Evolutionary conservation across 305 asterid genomes (phyloP).

Genomic region (Solanum hybrid): DNA sequence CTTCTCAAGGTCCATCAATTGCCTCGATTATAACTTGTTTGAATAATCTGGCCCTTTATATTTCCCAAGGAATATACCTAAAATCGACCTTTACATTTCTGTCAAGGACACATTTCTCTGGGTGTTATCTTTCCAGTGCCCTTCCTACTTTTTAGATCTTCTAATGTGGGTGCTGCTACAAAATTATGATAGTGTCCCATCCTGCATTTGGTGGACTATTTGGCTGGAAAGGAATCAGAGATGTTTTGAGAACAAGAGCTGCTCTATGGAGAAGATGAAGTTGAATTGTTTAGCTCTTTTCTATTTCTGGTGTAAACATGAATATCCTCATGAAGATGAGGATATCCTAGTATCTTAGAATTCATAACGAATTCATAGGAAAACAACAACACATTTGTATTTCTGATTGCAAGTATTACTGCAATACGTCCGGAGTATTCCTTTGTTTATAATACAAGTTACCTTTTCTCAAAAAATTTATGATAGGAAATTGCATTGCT

Average conservation of each 20-base stretch:
- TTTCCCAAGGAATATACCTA: not conserved
- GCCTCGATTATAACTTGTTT: not conserved
- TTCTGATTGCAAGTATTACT: not conserved
- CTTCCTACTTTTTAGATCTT: not conserved
- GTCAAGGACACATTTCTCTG: not conserved
- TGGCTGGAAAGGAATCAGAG: not conserved
- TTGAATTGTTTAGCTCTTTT: not conserved
- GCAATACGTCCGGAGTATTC: not conserved
- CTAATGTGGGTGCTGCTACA: not conserved
- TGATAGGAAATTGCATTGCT: not conserved
- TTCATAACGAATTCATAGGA: not conserved
- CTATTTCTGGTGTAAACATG: not conserved
- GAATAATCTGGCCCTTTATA: not conserved
- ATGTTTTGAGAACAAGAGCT: not conserved
- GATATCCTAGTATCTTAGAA: not conserved
- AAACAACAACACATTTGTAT: not conserved
- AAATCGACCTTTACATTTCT: not conserved
- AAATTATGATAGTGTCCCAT: not conserved
- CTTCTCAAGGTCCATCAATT: not conserved
- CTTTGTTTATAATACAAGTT: not conserved
- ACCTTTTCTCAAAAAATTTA: not conserved
- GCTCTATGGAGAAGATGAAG: not conserved
- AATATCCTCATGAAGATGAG: not conserved
- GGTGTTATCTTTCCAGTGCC: not conserved
- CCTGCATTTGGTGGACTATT: not conserved